A percentile compares a stretch with the other conserved stretches of the same genome.
These are phyloP conservation scores for Drechslerella stenobrocha DNA, from an alignment of 2,329 filamentous ascomycete species.

Conservation along the genomic window DNA sequence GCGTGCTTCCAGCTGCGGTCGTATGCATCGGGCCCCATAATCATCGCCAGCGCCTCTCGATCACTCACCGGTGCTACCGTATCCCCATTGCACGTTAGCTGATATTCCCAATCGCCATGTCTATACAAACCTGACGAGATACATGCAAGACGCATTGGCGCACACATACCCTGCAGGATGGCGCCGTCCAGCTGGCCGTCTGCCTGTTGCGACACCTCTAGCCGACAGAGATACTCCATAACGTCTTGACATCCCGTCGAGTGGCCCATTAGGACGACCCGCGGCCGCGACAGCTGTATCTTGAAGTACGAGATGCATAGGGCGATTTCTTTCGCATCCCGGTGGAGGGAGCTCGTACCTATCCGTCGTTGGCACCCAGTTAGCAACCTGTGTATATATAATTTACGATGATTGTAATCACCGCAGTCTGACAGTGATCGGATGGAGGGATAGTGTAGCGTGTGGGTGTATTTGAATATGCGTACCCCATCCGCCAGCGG, in stretches of 20 bases:
- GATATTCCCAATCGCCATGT: too few species aligned
- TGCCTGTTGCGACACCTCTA: slow-evolving; percentile 54
- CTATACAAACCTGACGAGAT: too few species aligned
- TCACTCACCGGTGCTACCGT: slow-evolving; percentile 68
- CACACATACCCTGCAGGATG: slow-evolving; percentile 24
- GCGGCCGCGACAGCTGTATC: slow-evolving; percentile 55
- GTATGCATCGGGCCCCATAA: slow-evolving; percentile 58
- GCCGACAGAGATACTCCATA: slow-evolving; percentile 63
- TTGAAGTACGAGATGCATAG: slow-evolving; percentile 60
- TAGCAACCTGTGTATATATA: slow-evolving; percentile 1
- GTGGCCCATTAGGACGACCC: slow-evolving; percentile 70
- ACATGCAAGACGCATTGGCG: too few species aligned
- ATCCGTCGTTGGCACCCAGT: too few species aligned
- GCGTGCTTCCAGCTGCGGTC: slow-evolving; percentile 60
- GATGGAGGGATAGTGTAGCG: too few species aligned
- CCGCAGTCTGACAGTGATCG: too few species aligned
- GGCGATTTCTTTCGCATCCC: slow-evolving; percentile 60
- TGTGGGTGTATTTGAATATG: too few species aligned
- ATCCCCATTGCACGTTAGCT: too few species aligned
- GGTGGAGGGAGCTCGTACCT: slow-evolving; percentile 58
- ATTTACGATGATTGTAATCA: too few species aligned
- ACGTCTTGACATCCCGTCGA: slow-evolving; percentile 71
- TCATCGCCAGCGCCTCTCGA: slow-evolving; percentile 64
- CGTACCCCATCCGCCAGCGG: slow-evolving; percentile 57
- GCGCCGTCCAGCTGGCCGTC: slow-evolving; percentile 36